These are phyloP conservation scores for Alternaria longipes DNA, from an alignment of 2,329 filamentous ascomycete species.

Conservation along the genomic window DNA sequence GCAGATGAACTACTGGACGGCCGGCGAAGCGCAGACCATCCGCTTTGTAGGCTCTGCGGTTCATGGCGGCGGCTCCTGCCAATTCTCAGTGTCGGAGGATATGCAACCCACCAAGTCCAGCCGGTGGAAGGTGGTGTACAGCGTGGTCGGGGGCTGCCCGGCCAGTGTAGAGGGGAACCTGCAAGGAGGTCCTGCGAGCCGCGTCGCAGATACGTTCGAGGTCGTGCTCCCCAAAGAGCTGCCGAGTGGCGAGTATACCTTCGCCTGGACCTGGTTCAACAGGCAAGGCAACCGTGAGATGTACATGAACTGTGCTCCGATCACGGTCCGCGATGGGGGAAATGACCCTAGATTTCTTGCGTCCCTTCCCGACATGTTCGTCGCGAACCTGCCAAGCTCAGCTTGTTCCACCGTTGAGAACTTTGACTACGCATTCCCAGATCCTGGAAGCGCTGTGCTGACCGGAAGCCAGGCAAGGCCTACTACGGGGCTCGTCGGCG, in stretches of 20 bases:
- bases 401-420: no score
- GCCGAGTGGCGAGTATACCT: constrained; percentile 75
- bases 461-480: no score
- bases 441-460: no score
- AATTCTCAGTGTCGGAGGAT: constrained; percentile 89
- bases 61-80: constrained; percentile 57
- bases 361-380: constrained; percentile 76
- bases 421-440: no score
- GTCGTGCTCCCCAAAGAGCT: constrained; percentile 79
- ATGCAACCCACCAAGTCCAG: constrained; percentile 66
- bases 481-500: no score
- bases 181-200: background rate
- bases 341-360: constrained; percentile 60
- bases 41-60: constrained; percentile 62
- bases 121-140: constrained; percentile 89
- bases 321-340: constrained; percentile 63
- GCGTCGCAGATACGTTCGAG: background rate
- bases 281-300: constrained; percentile 91
- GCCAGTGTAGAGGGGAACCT: constrained; percentile 56
- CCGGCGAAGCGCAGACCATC: constrained; percentile 60
- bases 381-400: constrained; percentile 68
- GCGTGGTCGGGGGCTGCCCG: constrained; percentile 86
- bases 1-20: constrained; percentile 63
- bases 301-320: constrained; percentile 48
- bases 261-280: constrained; percentile 97